phyloP scores from a whole-genome alignment of 108 stramenopile genomes.

The Conticribra guillardii region DNA sequence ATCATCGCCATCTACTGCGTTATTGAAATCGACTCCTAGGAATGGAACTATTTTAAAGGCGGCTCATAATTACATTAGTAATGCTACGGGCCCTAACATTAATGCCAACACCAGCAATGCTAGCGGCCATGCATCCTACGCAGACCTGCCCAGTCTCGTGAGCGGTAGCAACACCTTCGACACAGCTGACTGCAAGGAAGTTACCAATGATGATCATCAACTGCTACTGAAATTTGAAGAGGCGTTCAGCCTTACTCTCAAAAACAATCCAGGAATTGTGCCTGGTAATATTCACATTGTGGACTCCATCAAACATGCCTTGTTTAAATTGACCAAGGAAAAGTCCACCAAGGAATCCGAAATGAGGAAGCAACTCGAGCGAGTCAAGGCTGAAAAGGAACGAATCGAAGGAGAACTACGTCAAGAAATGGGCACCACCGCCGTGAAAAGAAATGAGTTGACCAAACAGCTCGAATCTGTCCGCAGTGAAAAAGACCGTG shows the following conservation, averaged over 20 bases:
- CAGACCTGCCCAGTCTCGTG: constrained; percentile 26
- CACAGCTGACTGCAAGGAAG: constrained; percentile 9
- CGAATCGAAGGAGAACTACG: constrained; percentile 22
- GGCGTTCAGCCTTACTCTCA: constrained; percentile 37
- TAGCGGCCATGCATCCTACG: neutral
- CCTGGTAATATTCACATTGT: constrained; percentile 31
- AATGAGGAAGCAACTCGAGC: constrained; percentile 26
- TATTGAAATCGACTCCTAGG: constrained; percentile 5
- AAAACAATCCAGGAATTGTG: constrained; percentile 37
- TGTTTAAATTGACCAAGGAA: constrained; percentile 23
- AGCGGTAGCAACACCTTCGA: constrained; percentile 27
- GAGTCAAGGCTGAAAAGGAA: constrained; percentile 22
- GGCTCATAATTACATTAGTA: constrained; percentile 21
- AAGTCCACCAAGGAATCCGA: constrained; percentile 18
- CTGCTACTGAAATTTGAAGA: constrained; percentile 33
- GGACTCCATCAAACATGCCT: constrained; percentile 27
- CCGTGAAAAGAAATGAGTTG: constrained; percentile 21
- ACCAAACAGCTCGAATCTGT: constrained; percentile 13
- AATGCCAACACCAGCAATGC: constrained; percentile 4
- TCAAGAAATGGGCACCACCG: constrained; percentile 21
- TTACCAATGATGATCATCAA: constrained; percentile 7
- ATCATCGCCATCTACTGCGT: neutral
- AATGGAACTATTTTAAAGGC: constrained; percentile 15
- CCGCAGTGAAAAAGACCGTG: constrained; percentile 11
- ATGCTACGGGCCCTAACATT: neutral